Evolutionary conservation across 768 basidiomycete species (phyloP).

Genomic region (Cyclocybe aegerita): DNA sequence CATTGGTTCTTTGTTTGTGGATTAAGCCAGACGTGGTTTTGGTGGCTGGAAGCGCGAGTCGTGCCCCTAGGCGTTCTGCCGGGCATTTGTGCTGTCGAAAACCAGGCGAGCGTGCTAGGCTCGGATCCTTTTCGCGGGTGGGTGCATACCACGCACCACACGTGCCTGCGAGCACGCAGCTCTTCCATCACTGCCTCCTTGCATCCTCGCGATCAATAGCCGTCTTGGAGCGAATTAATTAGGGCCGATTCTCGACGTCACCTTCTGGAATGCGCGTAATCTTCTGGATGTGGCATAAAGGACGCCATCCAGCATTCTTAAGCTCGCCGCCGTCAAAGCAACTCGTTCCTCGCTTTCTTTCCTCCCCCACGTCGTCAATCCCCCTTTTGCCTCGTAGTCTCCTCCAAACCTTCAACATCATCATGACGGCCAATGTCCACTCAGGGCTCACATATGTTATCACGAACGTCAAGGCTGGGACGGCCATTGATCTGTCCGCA

Average conservation of each 20-base stretch:
- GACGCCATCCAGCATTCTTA: background rate
- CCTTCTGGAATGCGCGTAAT: background rate
- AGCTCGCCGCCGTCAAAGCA: background rate
- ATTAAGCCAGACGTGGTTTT: no score
- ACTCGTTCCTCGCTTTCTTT: background rate
- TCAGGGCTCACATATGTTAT: conserved; percentile 43
- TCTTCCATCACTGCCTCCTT: no score
- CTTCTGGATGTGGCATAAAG: conserved; percentile 11
- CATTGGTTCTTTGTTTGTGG: no score
- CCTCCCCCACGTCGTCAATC: background rate
- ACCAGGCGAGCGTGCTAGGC: no score
- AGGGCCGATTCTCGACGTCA: background rate
- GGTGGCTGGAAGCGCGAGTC: no score
- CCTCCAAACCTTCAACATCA: background rate
- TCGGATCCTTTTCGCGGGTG: no score
- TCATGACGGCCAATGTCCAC: conserved; percentile 29
- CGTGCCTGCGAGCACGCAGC: no score
- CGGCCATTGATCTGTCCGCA: conserved; percentile 56
- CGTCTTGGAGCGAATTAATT: no score
- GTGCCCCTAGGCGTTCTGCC: no score
- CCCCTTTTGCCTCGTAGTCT: background rate
- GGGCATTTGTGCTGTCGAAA: no score
- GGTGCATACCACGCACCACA: no score
- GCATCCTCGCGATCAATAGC: no score
- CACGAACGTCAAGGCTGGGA: conserved; percentile 50